A percentile compares a stretch with the other conserved stretches of the same genome.
Evolutionary conservation across 148 eudicot species (phyloP).

Genomic region (Rhododendron mucronatum): DNA sequence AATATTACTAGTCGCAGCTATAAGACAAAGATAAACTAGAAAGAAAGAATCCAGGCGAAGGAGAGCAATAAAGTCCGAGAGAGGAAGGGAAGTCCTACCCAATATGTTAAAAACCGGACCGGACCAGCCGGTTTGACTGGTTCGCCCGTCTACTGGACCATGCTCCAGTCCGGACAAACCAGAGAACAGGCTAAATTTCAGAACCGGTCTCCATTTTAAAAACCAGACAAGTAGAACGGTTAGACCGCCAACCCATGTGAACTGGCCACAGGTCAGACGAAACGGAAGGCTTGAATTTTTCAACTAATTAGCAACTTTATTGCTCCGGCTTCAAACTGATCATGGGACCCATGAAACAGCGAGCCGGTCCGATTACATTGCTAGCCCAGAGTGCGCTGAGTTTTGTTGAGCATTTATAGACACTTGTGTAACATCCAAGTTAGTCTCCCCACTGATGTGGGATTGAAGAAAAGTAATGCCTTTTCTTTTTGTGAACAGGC

Average conservation of each 20-base stretch:
- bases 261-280: background rate
- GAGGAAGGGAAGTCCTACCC: too few relatives aligned
- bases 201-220: background rate
- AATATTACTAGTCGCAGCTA: background rate
- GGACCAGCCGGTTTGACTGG: too few relatives aligned
- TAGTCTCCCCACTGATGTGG: background rate
- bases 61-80: background rate
- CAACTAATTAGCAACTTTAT: background rate
- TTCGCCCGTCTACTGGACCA: too few relatives aligned
- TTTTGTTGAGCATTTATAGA: background rate
- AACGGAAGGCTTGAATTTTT: background rate
- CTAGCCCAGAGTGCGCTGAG: background rate
- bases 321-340: background rate
- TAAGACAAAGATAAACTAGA: background rate
- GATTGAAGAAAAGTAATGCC: background rate
- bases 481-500: background rate
- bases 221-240: background rate
- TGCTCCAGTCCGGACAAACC: too few relatives aligned
- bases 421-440: background rate
- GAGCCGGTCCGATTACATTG: background rate
- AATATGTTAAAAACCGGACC: too few relatives aligned
- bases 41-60: background rate
- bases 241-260: background rate
- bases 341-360: background rate
- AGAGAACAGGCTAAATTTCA: background rate